Evolutionary conservation across 306 rosid species (phyloP).

Genomic region (Glycine latifolia): DNA sequence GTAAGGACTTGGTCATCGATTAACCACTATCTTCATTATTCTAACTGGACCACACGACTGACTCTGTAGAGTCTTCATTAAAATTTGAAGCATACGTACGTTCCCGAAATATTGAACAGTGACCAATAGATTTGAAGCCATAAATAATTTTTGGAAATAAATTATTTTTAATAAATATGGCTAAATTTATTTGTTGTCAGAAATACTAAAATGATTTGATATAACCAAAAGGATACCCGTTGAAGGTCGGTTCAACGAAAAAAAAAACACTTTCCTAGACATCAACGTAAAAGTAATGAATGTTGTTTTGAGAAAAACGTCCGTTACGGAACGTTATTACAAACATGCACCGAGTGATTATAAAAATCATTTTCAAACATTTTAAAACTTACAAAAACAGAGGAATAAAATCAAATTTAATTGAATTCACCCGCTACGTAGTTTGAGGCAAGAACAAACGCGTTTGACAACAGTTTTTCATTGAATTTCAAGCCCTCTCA

Average conservation of each 20-base stretch:
- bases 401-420: background rate
- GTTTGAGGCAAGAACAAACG: background rate
- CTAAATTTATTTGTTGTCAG: background rate
- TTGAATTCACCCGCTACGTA: background rate
- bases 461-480: constrained; percentile 14
- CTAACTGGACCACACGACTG: constrained; percentile 37
- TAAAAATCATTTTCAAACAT: no score
- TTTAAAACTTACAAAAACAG: background rate
- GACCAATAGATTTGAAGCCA: background rate
- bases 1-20: constrained; percentile 15
- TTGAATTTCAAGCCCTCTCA: constrained; percentile 37
- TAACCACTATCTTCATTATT: constrained; percentile 24
- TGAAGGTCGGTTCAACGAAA: no score
- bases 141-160: background rate
- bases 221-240: no score
- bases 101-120: background rate
- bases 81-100: constrained; percentile 47
- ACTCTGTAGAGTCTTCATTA: constrained; percentile 20
- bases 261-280: no score
- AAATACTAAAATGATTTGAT: no score
- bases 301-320: no score
- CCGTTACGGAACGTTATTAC: no score
- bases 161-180: background rate
- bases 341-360: no score
- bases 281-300: no score